phyloP scores from a whole-genome alignment of 768 basidiomycete genomes.

The Hygrocybe coccinea region DNA sequence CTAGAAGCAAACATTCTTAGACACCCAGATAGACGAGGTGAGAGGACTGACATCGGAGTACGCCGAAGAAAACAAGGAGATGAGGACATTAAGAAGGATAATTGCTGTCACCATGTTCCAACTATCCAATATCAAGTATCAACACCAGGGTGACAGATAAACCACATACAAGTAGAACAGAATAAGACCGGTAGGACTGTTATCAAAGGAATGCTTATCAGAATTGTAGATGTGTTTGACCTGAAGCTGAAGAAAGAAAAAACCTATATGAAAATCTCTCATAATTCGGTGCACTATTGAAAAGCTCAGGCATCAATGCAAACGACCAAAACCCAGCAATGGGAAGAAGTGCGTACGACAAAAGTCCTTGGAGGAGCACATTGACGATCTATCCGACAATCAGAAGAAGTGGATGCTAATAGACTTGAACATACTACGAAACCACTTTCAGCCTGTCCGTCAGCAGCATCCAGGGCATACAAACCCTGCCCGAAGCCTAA shows the following conservation, averaged over 20 bases:
- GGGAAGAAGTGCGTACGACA: conserved; percentile 52
- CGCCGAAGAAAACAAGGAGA: conserved; percentile 92
- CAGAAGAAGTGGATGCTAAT: neutral
- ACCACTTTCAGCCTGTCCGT: conserved; percentile 61
- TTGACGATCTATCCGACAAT: conserved; percentile 52
- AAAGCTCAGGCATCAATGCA: neutral
- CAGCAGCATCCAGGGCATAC: conserved; percentile 87
- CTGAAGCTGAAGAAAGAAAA: neutral
- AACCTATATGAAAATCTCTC: conserved; percentile 51
- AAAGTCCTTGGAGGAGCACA: conserved; percentile 68
- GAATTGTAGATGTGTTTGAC: neutral
- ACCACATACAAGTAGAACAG: conserved; percentile 73
- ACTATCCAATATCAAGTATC: conserved; percentile 28
- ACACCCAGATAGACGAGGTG: neutral
- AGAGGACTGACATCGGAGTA: conserved; percentile 70
- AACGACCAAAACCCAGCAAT: conserved; percentile 3
- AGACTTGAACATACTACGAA: conserved; percentile 34
- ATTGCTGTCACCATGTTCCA: conserved; percentile 84
- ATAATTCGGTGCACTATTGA: conserved; percentile 59
- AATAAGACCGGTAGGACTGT: conserved; percentile 52
- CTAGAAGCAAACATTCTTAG: conserved; percentile 30
- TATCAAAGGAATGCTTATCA: conserved; percentile 1
- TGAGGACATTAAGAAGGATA: conserved; percentile 86
- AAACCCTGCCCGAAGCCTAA: conserved; percentile 84
- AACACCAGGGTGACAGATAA: conserved; percentile 9